Evolutionary conservation across 2,329 filamentous ascomycete species (phyloP).

Genomic region (Canariomyces notabilis): DNA sequence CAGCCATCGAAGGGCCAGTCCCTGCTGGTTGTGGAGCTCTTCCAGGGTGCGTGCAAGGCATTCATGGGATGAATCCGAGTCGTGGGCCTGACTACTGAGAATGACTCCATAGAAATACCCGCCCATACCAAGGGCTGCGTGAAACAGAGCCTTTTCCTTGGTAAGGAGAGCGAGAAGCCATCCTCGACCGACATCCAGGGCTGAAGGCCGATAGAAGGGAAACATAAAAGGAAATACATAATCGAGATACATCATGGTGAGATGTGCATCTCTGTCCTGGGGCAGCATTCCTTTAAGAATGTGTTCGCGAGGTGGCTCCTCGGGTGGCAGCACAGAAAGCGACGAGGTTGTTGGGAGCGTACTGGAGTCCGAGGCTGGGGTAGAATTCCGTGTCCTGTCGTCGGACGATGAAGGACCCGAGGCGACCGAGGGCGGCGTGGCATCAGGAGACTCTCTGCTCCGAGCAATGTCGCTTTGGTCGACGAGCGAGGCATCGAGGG

Average conservation of each 20-base stretch:
- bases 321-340: slow-evolving; percentile 3
- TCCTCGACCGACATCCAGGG: slow-evolving; percentile 52
- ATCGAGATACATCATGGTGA: slow-evolving; percentile 57
- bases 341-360: neutral
- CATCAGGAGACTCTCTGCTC: neutral
- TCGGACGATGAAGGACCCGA: neutral
- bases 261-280: slow-evolving; percentile 28
- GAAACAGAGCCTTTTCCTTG: slow-evolving; percentile 53
- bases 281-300: slow-evolving; percentile 1
- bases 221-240: slow-evolving; percentile 58
- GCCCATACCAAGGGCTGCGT: slow-evolving; percentile 51
- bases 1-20: slow-evolving; percentile 27
- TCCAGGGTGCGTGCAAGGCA: slow-evolving; percentile 21
- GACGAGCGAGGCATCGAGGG: slow-evolving; percentile 24
- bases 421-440: neutral
- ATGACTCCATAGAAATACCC: slow-evolving; percentile 52
- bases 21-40: slow-evolving; percentile 29
- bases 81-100: slow-evolving; percentile 27
- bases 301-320: neutral
- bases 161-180: slow-evolving; percentile 56
- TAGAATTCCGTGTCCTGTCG: neutral
- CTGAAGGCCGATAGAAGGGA: slow-evolving; percentile 55
- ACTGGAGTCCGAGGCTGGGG: neutral
- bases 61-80: neutral
- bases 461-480: slow-evolving; percentile 13